Evolutionary conservation across 2,329 filamentous ascomycete genomes (phyloP), one percentile per base, ranked within the genome.

Genomic region (Stachybotrys chlorohalonatus): DNA sequence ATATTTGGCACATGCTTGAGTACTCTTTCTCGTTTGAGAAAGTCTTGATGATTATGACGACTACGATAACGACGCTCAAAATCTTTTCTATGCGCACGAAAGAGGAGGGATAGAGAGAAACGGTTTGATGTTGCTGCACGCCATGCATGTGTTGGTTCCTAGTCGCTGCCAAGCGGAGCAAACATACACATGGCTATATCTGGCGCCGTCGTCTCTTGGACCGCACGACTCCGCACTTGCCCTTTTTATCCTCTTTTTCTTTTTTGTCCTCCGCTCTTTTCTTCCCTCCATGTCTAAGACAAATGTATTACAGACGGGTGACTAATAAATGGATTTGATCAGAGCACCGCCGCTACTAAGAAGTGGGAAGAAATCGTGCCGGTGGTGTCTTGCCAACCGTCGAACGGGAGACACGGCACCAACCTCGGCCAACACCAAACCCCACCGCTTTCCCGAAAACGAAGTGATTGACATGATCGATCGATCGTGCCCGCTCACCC

Each of bases 311-410:
- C 59, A 64, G 66, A 60, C 59, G 60, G 39, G 60, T 68, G 64
- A 69, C 74, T 76, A 73, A 76, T 73, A 64, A 60, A 66, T 63
- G 57, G 56, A 63, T 62, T 70, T 66, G 71, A 68, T 70, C 68
- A 77, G 74, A 76, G 63, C 70, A 64, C 59, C 71, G 69, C 60
- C 74, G 68, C 65, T 61, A 64, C 57, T 47, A 47, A 24, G 46
- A n/a, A 16, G 9, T 8, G 36, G 13, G 36, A 42, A 42, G 36
- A 5, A 13, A 5, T 13, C 6, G 36, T 42, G 24, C 24, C 36
- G 8, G 3, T 13, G 36, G 8, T 42, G 5, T 42, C 36, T 42
- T 42, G 6, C 36, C 36, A 42, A 42, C 36, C 13, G 36, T 42
- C 36, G 9, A 13, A 42, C 36, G 36, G 36, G 13, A 42, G 36